Base-by-base conservation (phyloP, 2,329 filamentous ascomycete species). In the Arthroderma uncinatum region DNA sequence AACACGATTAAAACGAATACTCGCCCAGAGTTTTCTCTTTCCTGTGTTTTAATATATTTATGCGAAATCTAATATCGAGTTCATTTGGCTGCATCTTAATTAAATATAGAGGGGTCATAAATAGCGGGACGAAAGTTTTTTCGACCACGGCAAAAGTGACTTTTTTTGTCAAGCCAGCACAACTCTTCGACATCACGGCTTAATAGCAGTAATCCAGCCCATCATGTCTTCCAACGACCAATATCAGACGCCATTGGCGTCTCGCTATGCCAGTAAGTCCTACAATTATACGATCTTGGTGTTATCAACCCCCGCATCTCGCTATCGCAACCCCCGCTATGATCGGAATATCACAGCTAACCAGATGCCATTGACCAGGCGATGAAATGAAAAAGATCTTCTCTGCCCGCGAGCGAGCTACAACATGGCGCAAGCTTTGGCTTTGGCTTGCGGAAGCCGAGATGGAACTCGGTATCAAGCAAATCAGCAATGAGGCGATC, bases 371-470 rank as follows among this genome's bases (percentile, higher is more conserved):
- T 55, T 44, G 12, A 44, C 53, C 23, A 44, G 53, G 53, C 56
- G 53, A 54, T 60, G 86, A 87, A 73, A 91, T 93, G 86, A 80
- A 84, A 65, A 79, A 80, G 62, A 82, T 95, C 60, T 96, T 95
- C 78, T 85, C 84, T 64, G 82, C 85, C 59, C 82, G 89, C 44
- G 85, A 82, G 56, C 80, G 89, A 30, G 83, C 84, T 70, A 84
- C 82, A 42, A 89, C 83, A 57, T 94, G 89, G 89, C 83, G 90
- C 62, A 80, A 87, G 69, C 82, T 95, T 16, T 96, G 91, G 91
- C 76, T 92, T 47, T 84, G 80, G 73, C 85, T 95, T 9, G 90
- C 90, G 23, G 85, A 95, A 76, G 78, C 81, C 8, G 86, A 95
- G 76, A 84, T 84, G 70, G 86, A 91, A 71, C 80, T 95, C 1